A percentile compares a stretch with the other conserved stretches of the same genome.
Evolutionary conservation across 495 filamentous ascomycete species (phyloP).

Genomic region (Penicillium robsamsonii): DNA sequence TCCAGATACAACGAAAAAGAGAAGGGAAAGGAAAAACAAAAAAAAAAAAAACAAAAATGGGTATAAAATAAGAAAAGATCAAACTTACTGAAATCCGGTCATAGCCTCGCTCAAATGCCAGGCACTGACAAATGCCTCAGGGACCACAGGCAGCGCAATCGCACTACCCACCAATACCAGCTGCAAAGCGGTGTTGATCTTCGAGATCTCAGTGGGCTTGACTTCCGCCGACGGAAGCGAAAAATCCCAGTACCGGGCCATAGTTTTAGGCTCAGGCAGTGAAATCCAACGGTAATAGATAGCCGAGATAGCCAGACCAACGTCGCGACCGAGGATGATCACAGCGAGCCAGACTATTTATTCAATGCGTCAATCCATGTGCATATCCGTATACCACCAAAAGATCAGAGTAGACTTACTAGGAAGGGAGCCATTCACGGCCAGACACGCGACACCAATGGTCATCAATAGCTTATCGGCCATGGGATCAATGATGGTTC

Average conservation of each 20-base stretch:
- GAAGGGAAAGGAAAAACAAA: too few relatives aligned
- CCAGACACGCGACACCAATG: conserved; percentile 77
- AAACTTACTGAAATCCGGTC: conserved; percentile 69
- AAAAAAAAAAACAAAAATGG: too few relatives aligned
- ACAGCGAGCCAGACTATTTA: conserved; percentile 77
- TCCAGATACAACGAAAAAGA: conserved; percentile 1
- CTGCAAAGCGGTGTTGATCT: conserved; percentile 83
- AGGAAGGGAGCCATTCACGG: conserved; percentile 75
- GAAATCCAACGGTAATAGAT: conserved; percentile 95
- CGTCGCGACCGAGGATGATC: conserved; percentile 86
- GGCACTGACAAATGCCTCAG: conserved; percentile 38
- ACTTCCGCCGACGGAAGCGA: conserved; percentile 90
- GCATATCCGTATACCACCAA: neutral
- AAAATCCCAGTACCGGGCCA: conserved; percentile 96
- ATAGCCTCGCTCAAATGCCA: conserved; percentile 56
- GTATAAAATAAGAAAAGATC: conserved; percentile 4
- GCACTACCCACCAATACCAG: conserved; percentile 74
- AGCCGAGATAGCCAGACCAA: conserved; percentile 81
- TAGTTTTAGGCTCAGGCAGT: conserved; percentile 87
- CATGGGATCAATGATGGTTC: conserved; percentile 95
- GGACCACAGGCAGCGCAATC: conserved; percentile 68
- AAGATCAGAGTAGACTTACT: conserved; percentile 45
- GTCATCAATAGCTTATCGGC: conserved; percentile 97
- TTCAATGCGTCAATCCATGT: neutral
- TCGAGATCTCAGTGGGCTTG: conserved; percentile 84